phyloP scores from a whole-genome alignment of 768 basidiomycete genomes.

The Pisolithus marmoratus region DNA sequence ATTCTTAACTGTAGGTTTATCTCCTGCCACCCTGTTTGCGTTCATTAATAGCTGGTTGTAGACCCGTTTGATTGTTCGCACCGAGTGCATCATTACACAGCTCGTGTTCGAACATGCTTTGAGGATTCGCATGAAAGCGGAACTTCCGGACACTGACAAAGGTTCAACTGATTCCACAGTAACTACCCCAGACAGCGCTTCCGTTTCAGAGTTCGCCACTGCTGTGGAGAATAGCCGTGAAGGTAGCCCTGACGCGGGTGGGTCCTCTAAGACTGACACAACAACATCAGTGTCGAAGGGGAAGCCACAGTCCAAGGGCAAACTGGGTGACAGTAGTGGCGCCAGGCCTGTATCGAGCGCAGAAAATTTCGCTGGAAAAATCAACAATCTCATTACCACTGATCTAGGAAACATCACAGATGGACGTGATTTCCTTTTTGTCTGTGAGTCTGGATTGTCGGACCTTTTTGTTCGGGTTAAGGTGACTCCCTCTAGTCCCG shows the following conservation, averaged over 20 bases:
- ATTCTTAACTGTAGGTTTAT: constrained; percentile 25
- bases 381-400: constrained; percentile 71
- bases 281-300: background rate
- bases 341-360: constrained; percentile 14
- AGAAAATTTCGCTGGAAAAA: constrained; percentile 60
- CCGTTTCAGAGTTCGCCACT: constrained; percentile 8
- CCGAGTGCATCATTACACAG: constrained; percentile 48
- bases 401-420: constrained; percentile 13
- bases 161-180: background rate
- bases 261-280: background rate
- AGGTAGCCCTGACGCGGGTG: constrained; percentile 1
- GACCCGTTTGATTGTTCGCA: constrained; percentile 42
- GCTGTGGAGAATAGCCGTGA: constrained; percentile 7
- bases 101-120: constrained; percentile 54
- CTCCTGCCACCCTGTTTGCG: constrained; percentile 2
- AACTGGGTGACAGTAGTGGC: background rate
- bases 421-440: constrained; percentile 13
- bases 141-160: constrained; percentile 10
- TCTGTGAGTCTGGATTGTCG: background rate
- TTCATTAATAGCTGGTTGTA: background rate
- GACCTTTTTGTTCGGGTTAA: background rate
- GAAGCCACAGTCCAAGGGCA: constrained; percentile 2
- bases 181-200: constrained; percentile 8
- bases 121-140: constrained; percentile 40
- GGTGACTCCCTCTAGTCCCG: background rate